These are phyloP conservation scores for Verticillium klebahnii DNA, from an alignment of 2,329 filamentous ascomycete genomes.

Conservation along the genomic window DNA sequence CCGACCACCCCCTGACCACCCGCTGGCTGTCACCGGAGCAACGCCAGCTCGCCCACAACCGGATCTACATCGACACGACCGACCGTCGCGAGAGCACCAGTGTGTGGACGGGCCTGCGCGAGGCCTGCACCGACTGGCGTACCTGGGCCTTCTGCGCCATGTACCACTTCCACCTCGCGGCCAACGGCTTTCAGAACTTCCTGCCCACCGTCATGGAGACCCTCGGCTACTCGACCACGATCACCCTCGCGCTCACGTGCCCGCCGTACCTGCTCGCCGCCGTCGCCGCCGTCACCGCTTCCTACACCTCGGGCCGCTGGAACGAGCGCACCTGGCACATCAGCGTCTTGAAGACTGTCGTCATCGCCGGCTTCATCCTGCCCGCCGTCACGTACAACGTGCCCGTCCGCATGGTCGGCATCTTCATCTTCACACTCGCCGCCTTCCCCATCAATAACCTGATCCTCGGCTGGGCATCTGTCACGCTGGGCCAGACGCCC, in stretches of 20 bases:
- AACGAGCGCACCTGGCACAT: constrained; percentile 45
- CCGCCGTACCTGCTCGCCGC: constrained; percentile 35
- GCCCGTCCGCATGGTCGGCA: constrained; percentile 19
- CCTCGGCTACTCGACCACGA: constrained; percentile 34
- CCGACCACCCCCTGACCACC: constrained; percentile 24
- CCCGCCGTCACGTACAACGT: constrained; percentile 19
- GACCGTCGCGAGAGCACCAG: constrained; percentile 27
- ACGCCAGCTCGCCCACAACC: constrained; percentile 33
- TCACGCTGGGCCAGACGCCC: constrained; percentile 35
- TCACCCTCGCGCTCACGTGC: constrained; percentile 42
- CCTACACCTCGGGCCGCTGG: constrained; percentile 36
- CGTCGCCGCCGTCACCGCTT: constrained; percentile 28
- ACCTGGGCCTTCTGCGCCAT: constrained; percentile 20
- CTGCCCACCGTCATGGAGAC: constrained; percentile 70
- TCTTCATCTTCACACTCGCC: constrained; percentile 30
- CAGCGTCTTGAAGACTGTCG: constrained; percentile 32
- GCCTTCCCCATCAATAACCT: constrained; percentile 37
- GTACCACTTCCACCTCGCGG: constrained; percentile 26
- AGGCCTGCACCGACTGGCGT: constrained; percentile 18
- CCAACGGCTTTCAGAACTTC: constrained; percentile 67
- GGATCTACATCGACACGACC: constrained; percentile 26
- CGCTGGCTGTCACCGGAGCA: constrained; percentile 27
- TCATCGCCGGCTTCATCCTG: constrained; percentile 31
- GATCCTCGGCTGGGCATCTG: constrained; percentile 36
- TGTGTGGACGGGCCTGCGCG: constrained; percentile 25